These are phyloP conservation scores for Phialophora chinensis DNA, from an alignment of 2,329 filamentous ascomycete species.

Conservation along the genomic window DNA sequence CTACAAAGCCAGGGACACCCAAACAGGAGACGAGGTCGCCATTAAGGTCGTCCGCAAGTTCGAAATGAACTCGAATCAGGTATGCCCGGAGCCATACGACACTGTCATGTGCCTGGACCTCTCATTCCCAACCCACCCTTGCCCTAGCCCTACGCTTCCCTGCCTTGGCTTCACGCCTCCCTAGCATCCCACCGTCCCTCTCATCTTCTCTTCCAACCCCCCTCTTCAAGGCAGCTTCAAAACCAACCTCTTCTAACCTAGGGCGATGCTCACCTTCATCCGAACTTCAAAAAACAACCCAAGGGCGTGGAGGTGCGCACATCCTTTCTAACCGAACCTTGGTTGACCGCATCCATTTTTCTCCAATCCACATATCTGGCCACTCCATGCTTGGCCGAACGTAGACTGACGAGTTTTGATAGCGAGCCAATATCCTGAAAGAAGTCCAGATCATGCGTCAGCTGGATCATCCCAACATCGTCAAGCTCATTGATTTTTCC, in stretches of 20 bases:
- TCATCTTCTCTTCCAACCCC: constrained; percentile 40
- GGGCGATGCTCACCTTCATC: constrained; percentile 91
- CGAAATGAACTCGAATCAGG: constrained; percentile 98
- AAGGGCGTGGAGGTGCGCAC: constrained; percentile 95
- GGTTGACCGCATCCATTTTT: constrained; percentile 36
- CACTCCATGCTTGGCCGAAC: constrained; percentile 34
- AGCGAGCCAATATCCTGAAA: constrained; percentile 97
- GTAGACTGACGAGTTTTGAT: constrained; percentile 41
- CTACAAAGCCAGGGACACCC: constrained; percentile 81
- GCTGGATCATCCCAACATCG: constrained; percentile 93
- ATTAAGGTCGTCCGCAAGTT: constrained; percentile 99
- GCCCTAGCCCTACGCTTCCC: constrained; percentile 21
- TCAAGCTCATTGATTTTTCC: constrained; percentile 90
- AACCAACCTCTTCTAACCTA: constrained; percentile 65
- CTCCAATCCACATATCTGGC: constrained; percentile 2
- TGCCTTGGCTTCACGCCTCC: constrained; percentile 1
- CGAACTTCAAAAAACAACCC: constrained; percentile 91
- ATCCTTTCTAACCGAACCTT: constrained; percentile 43
- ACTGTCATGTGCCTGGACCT: constrained; percentile 30
- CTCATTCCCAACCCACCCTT: constrained; percentile 36
- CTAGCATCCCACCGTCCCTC: constrained; percentile 32
- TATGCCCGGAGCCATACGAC: constrained; percentile 60
- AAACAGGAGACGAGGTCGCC: constrained; percentile 75
- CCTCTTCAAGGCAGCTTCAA: constrained; percentile 43
- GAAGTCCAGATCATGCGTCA: constrained; percentile 99